Base-by-base conservation (phyloP, 129 eudicot species). In the Saposhnikovia divaricata region DNA sequence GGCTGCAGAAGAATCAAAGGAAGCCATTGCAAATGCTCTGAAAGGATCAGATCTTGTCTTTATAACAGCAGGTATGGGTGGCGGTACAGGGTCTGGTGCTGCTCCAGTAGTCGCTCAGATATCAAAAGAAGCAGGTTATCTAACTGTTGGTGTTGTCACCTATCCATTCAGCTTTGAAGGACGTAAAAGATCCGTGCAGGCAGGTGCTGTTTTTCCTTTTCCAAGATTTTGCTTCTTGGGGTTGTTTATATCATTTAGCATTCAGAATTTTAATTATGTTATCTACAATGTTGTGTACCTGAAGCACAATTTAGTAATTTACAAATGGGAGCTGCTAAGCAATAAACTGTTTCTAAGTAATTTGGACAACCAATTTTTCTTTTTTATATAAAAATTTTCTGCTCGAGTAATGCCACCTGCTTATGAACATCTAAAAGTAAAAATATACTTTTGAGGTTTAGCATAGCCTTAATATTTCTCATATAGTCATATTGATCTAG, bases 61-160 rank as follows among this genome's bases (percentile, higher is more conserved):
- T 73, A 92, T 96, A 84, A 96, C 99, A 74, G 99, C 99, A 21
- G 99, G 99, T 12, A 96, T 96, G 99, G 99, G 99, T 79, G 99
- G 99, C 43, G 99, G 99, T 47, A 96, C 99, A 13, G 99, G 99
- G 10, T 96, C 99, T 12, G 99, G 99, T 86, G 99, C 99, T 81
- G 99, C 99, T 78, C 99, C 97, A n/a, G 87, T 96, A 2, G 96
- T 96, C 27, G 99, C 99, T 43, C 95, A 96, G 83, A 92, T 96
- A 77, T 85, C 99, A 39, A 96, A 89, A 81, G 95, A 96, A 76
- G 96, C 97, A 0, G 99, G 99, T 44, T 96, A 90, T 84, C 75
- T 96, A 23, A 96, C 99, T 18, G 98, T 96, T 77, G 99, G 99
- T 80, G 99, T 96, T 47, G 99, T 96, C 34, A 90, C 99, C 63